These are phyloP conservation scores for Pythium dissimile DNA, from an alignment of 352 stramenopile species.

Conservation along the genomic window DNA sequence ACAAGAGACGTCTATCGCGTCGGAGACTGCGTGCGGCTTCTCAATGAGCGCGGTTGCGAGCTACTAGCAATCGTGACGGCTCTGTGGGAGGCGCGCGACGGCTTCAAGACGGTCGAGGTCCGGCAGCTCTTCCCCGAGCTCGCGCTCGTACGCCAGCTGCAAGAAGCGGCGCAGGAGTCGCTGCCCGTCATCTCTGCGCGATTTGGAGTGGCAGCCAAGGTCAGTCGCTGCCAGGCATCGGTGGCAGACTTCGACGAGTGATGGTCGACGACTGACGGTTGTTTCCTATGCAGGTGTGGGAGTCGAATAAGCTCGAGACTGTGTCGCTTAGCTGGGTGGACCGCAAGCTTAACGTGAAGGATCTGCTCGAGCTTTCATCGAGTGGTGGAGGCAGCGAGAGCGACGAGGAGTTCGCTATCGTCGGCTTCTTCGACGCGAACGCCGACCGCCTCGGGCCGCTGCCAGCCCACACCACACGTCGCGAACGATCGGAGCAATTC, in stretches of 20 bases:
- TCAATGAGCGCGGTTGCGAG: slow-evolving; percentile 8
- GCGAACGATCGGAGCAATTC: slow-evolving; percentile 13
- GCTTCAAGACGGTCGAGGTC: slow-evolving; percentile 12
- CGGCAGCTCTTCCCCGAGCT: slow-evolving; percentile 16
- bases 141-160: slow-evolving; percentile 17
- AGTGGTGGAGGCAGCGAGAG: background rate
- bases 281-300: slow-evolving; percentile 7
- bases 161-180: slow-evolving; percentile 1
- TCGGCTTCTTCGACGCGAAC: slow-evolving; percentile 18
- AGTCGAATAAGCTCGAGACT: slow-evolving; percentile 20
- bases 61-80: slow-evolving; percentile 17
- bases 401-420: slow-evolving; percentile 7
- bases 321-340: slow-evolving; percentile 13
- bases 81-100: slow-evolving; percentile 19
- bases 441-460: slow-evolving; percentile 10
- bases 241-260: too few relatives aligned
- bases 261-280: too few relatives aligned
- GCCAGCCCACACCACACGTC: background rate
- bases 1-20: background rate
- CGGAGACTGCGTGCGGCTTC: slow-evolving; percentile 18
- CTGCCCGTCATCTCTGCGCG: background rate
- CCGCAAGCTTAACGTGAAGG: background rate
- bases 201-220: slow-evolving; percentile 1
- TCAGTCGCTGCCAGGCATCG: background rate
- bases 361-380: background rate